Base-by-base conservation (phyloP, 2,329 filamentous ascomycete genomes). In the Diaporthe capsici region DNA sequence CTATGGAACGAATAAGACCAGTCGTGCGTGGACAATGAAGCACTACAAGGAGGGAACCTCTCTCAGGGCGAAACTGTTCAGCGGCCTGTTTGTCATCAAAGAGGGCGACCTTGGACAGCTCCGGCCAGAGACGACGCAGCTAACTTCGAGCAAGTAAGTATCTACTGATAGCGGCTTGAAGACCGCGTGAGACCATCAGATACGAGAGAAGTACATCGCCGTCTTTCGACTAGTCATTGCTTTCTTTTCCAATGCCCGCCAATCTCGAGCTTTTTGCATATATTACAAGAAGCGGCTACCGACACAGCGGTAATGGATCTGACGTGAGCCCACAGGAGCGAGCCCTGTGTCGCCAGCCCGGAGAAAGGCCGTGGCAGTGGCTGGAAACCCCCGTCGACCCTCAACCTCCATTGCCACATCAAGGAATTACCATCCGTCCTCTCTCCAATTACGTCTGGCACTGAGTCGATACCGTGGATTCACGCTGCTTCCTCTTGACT, bases 291-390 rank as follows among this genome's bases (percentile, higher is more conserved):
- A 25, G 39, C 37, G 65, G 47, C 31, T 42, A 68, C 47, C 63
- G 47, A 22, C 28, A 68, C 63, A 15, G 42, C 42, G 61, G 28
- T n/a, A 2, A 49, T 39, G 34, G 8, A 22, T 68, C 65, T 68
- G 17, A 68, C 65, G 65, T 68, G 65, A 68, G 65, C 65, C n/a
- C 31, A 22, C 47, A 42, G 65, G 31, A 65, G 15, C 4, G 13
- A 22, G 34, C 31, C 49, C 15, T 49, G 65, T 22, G 47, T 68
- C 20, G 47, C 31, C 47, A 68, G 47, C 65, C 65, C 47, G 47
- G 47, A 51, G 49, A 28, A 53, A 34, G 47, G 49, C 65, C 49
- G 31, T 8, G 13, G 22, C 47, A 53, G 47, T 39, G 31, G 65
- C 44, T 20, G 47, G 49, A 39, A 25, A 37, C n/a, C 65, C 65